These are phyloP conservation scores for Ormosia emarginata DNA, from an alignment of 306 rosid species.

Conservation along the genomic window DNA sequence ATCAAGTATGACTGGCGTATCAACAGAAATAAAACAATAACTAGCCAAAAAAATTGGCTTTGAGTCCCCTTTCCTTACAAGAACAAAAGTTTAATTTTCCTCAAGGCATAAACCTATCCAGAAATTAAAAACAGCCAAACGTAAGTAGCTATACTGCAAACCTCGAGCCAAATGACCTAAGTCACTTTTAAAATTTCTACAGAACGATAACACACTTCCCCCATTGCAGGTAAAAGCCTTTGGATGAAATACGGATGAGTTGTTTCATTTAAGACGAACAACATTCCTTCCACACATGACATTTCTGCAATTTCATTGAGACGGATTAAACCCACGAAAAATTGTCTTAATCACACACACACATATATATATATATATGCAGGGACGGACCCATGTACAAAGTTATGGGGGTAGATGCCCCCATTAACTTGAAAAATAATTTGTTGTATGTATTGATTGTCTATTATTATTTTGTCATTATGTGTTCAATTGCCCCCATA, in stretches of 20 bases:
- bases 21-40: background rate
- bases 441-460: too few species aligned
- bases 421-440: too few species aligned
- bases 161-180: background rate
- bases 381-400: too few species aligned
- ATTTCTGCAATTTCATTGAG: conserved; percentile 47
- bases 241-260: background rate
- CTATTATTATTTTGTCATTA: too few species aligned
- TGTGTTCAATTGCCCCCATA: too few species aligned
- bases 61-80: conserved; percentile 31
- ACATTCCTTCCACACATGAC: conserved; percentile 50
- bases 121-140: background rate
- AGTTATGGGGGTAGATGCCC: too few species aligned
- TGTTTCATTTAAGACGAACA: conserved; percentile 42
- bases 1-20: background rate
- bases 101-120: background rate
- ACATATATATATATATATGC: too few species aligned
- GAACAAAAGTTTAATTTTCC: background rate
- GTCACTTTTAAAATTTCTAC: conserved; percentile 11
- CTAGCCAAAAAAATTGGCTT: background rate
- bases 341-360: background rate
- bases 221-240: background rate
- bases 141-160: conserved; percentile 14
- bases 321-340: background rate
- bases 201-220: background rate